Base-by-base conservation (phyloP, 1,284 basidiomycete genomes). In the Porogramme epimiltina region DNA sequence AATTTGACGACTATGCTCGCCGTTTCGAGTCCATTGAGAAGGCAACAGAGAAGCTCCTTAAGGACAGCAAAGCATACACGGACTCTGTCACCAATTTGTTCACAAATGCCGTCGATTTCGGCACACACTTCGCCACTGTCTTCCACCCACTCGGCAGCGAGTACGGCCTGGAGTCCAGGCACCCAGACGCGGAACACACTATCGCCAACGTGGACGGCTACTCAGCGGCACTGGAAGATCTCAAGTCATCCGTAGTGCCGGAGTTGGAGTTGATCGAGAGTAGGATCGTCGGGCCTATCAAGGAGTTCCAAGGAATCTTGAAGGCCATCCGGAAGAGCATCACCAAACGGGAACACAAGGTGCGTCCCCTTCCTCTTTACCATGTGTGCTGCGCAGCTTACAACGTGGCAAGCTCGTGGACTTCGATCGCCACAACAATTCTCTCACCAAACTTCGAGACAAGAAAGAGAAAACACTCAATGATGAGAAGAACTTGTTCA, bases 341-440 rank as follows among this genome's bases (percentile, higher is more conserved):
- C 65, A 91, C 88, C 15, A 99, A 99, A 76, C 82, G 97, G 36
- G 94, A 98, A 47, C 97, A 99, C 73, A 99, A 99, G 79, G 89
- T 90, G 49, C 45, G 54, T 39, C 4, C 25, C 19, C 3, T 18
- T 9, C 22, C 28, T 25, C 18, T 10, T n/a, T 37, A 16, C 31
- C 10, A 25, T 45, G 4, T 41, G 18, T 3, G 24, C 38, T 38
- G 6, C 18, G 4, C 25, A 25, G 19, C 39, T 43, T 15, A 26
- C 4, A 8, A n/a, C 10, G 9, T 18, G 18, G n/a, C 26, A 55
- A 93, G 89, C 81, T 98, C 45, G 76, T 91, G 41, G 97, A 99
- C 72, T 99, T 89, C 62, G 97, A 99, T 73, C 88, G 97, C 41
- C 91, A 86, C 80, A 98, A 98, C 73, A 98, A 98, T 69, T 90